Percentiles rank a stretch among this genome's conserved stretches.
phyloP scores from a whole-genome alignment of 495 filamentous ascomycete genomes.

The Venustampulla echinocandica region DNA sequence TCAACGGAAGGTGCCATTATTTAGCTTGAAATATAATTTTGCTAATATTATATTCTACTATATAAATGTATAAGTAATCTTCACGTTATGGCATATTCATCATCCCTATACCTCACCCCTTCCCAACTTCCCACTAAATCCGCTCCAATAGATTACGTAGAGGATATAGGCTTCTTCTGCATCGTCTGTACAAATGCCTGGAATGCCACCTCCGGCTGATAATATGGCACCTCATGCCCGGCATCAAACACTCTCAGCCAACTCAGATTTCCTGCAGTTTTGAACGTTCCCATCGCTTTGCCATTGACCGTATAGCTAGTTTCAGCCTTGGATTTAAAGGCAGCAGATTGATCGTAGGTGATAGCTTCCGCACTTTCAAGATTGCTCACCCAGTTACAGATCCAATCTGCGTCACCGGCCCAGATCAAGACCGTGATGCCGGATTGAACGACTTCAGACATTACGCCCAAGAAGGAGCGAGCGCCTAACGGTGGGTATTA shows the following conservation, averaged over 20 bases:
- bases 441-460: slow-evolving; percentile 37
- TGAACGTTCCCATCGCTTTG: slow-evolving; percentile 36
- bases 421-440: slow-evolving; percentile 41
- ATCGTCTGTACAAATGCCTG: slow-evolving; percentile 45
- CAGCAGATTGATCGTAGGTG: slow-evolving; percentile 26
- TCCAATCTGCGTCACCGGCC: slow-evolving; percentile 48
- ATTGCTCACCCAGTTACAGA: slow-evolving; percentile 46
- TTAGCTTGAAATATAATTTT: not conserved
- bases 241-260: slow-evolving; percentile 43
- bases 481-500: slow-evolving; percentile 25
- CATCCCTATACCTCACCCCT: too few relatives aligned
- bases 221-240: slow-evolving; percentile 39
- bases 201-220: slow-evolving; percentile 25
- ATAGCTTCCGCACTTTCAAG: slow-evolving; percentile 37
- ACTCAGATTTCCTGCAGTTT: slow-evolving; percentile 40
- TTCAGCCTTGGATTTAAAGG: slow-evolving; percentile 32
- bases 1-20: too few relatives aligned
- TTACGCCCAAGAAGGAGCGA: slow-evolving; percentile 34
- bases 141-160: slow-evolving; percentile 21
- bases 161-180: slow-evolving; percentile 26
- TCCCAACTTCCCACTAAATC: not conserved
- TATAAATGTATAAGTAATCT: not conserved
- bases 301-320: slow-evolving; percentile 41
- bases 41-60: not conserved
- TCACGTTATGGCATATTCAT: not conserved